Evolutionary conservation across 2,329 filamentous ascomycete species (phyloP), one percentile per base, ranked within the genome.

Genomic region (Diaporthe destruens): DNA sequence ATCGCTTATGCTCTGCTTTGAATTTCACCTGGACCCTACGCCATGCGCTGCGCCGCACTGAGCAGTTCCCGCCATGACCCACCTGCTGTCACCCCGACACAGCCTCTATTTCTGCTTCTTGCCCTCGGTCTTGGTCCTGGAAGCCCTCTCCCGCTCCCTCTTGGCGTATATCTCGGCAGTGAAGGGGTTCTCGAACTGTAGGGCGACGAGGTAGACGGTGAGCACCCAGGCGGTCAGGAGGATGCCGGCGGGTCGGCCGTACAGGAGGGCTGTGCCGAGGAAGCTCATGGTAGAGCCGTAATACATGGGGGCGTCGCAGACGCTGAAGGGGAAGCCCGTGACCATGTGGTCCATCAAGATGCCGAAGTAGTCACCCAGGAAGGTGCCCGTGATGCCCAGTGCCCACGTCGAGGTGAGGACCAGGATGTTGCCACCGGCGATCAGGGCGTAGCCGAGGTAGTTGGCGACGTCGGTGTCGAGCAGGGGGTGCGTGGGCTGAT

Each of bases 351-450:
- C 96, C 95, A 98, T 97, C 76, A 99, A 87, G 81, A 98, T 98
- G 77, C 96, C 96, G 81, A 98, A 99, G 87, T 99, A 99, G 86
- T 99, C 96, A 77, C 96, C 96, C 47, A 99, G 87, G 81, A 98
- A 99, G 49, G 96, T 99, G 75, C 96, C 96, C 0, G 95, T 98
- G 79, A 99, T 90, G 72, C 96, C 96, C 53, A 99, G 90, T 44
- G 92, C 93, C 91, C 91, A 98, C 84, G 97, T 98, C 74, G 93
- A 96, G 44, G 92, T 92, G 66, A 98, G 78, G 65, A 99, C 96
- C 47, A 99, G 90, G 67, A 93, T 83, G 82, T 98, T 98, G 72
- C 96, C 96, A 49, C 85, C 80, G 36, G 87, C 87, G 77, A 98
- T 89, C 71, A 98, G 89, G 6, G 85, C 88, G 75, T 92, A 92